Conservation (phyloP, 2,329 filamentous ascomycete species). For the Cercospora canescens region DNA sequence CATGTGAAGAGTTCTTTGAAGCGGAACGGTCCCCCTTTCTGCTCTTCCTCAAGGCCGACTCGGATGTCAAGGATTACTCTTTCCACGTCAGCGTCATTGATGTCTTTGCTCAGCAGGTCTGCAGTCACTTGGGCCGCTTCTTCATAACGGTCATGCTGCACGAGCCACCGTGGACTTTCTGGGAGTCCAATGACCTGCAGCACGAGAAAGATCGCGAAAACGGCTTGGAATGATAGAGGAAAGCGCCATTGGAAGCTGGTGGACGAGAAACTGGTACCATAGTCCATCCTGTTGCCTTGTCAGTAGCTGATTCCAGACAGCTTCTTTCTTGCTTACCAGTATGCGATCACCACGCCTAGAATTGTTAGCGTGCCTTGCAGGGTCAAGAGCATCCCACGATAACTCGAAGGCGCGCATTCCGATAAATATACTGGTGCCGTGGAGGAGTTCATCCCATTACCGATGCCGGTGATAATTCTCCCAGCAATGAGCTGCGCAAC, state of each 20-base stretch:
- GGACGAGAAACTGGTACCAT: conserved; percentile 41
- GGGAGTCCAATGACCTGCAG: conserved; percentile 46
- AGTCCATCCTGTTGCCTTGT: conserved; percentile 40
- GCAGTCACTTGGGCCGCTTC: conserved; percentile 54
- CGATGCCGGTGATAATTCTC: conserved; percentile 54
- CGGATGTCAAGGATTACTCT: conserved; percentile 59
- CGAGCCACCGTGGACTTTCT: conserved; percentile 49
- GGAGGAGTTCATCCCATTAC: conserved; percentile 59
- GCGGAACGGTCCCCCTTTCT: conserved; percentile 22
- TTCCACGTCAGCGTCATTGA: conserved; percentile 58
- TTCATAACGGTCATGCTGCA: conserved; percentile 46
- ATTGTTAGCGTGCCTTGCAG: conserved; percentile 56
- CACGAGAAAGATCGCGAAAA: conserved; percentile 50
- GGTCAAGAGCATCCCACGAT: conserved; percentile 48
- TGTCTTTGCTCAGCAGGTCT: conserved; percentile 48
- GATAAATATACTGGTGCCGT: conserved; percentile 53
- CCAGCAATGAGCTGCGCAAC: conserved; percentile 56
- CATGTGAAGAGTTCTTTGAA: conserved; percentile 56
- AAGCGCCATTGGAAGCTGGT: conserved; percentile 50
- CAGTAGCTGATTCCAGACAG: background rate
- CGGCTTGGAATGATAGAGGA: conserved; percentile 55
- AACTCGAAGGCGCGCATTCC: conserved; percentile 53
- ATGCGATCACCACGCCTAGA: conserved; percentile 50
- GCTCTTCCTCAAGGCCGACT: conserved; percentile 28
- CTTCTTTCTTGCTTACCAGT: conserved; percentile 38